A percentile compares a stretch with the other conserved stretches of the same genome.
phyloP scores from a whole-genome alignment of 208 protist genomes.

The Leishmania guyanensis region DNA sequence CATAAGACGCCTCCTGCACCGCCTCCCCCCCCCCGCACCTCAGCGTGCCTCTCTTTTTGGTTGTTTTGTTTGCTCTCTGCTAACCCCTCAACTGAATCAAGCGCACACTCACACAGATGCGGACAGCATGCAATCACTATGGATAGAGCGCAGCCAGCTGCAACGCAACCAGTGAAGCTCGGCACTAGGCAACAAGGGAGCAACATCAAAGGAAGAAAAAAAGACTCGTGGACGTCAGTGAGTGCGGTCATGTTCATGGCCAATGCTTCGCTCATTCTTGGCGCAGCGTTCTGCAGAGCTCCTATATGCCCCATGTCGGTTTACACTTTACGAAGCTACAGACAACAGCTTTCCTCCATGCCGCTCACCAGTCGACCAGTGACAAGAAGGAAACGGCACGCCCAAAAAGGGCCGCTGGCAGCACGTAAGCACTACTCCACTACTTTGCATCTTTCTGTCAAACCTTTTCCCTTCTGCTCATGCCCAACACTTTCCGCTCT shows the following conservation, averaged over 20 bases:
- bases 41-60: neutral
- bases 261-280: neutral
- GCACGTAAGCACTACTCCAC: neutral
- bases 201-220: neutral
- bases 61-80: neutral
- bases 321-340: neutral
- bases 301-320: neutral
- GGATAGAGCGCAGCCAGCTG: neutral
- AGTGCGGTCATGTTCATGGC: neutral
- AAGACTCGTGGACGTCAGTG: neutral
- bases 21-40: neutral
- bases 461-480: neutral
- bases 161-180: neutral
- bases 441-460: neutral
- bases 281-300: neutral
- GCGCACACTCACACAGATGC: neutral
- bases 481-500: neutral
- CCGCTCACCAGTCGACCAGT: neutral
- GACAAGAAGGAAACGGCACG: neutral
- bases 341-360: neutral
- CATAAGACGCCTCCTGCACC: neutral
- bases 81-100: neutral
- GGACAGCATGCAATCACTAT: neutral
- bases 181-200: neutral
- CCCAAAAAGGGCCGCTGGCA: neutral